A percentile compares a stretch with the other conserved stretches of the same genome.
Evolutionary conservation across 1,284 basidiomycete genomes (phyloP).

Genomic region (Pterulicium gracile): DNA sequence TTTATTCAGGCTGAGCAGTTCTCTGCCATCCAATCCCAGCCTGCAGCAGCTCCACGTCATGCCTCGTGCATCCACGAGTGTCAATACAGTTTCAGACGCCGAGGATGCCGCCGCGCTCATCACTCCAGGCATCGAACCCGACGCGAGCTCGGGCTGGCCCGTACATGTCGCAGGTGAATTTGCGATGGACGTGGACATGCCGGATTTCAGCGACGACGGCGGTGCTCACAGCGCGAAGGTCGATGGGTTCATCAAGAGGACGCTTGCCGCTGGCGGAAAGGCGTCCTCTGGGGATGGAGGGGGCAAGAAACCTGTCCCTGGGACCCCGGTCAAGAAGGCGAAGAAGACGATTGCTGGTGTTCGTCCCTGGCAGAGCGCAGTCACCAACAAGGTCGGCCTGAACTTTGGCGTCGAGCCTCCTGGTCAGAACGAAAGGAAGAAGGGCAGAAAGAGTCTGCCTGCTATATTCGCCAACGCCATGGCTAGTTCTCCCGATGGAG

Average conservation of each 20-base stretch:
- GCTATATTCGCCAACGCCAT: conserved; percentile 40
- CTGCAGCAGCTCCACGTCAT: conserved; percentile 27
- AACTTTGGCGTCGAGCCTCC: conserved; percentile 28
- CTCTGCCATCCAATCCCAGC: conserved; percentile 12
- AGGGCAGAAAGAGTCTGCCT: conserved; percentile 58
- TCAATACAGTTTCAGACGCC: conserved; percentile 41
- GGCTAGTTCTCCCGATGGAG: conserved; percentile 22
- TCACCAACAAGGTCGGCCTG: conserved; percentile 56
- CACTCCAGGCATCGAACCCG: conserved; percentile 52
- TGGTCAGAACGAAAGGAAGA: conserved; percentile 34
- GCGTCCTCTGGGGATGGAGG: conserved; percentile 30
- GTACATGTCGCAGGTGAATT: conserved; percentile 12
- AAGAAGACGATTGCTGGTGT: conserved; percentile 48
- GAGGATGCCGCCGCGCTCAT: conserved; percentile 47
- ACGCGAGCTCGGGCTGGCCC: conserved; percentile 53
- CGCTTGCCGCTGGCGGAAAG: conserved; percentile 48
- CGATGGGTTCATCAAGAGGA: conserved; percentile 64
- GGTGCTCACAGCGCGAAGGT: too few relatives aligned
- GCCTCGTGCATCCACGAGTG: conserved; percentile 47
- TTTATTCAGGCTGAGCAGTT: conserved; percentile 15
- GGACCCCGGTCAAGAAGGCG: conserved; percentile 67
- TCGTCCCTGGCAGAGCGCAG: conserved; percentile 70
- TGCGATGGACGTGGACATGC: conserved; percentile 7
- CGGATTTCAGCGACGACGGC: conserved; percentile 27
- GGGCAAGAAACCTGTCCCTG: conserved; percentile 48